Evolutionary conservation across 2,329 filamentous ascomycete genomes (phyloP).

Genomic region (Alternaria panax): DNA sequence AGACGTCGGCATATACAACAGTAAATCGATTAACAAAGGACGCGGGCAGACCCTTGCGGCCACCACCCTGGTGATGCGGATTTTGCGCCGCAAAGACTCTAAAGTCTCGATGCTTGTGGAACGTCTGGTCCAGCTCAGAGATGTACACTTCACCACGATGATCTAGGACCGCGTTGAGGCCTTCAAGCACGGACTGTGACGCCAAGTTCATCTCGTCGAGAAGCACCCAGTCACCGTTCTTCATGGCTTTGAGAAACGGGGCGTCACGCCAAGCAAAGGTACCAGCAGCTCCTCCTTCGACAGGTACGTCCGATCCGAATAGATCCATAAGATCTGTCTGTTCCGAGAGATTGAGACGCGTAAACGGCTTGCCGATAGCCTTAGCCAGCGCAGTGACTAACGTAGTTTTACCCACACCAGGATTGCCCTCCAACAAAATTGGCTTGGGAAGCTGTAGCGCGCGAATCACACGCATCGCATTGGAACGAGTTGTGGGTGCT

Average conservation of each 20-base stretch:
- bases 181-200: conserved; percentile 94
- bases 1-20: conserved; percentile 94
- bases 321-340: conserved; percentile 98
- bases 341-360: conserved; percentile 95
- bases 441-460: conserved; percentile 90
- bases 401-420: conserved; percentile 98
- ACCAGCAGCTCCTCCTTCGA: conserved; percentile 89
- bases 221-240: conserved; percentile 93
- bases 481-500: conserved; percentile 87
- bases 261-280: conserved; percentile 96
- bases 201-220: conserved; percentile 99
- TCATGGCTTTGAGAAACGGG: conserved; percentile 95
- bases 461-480: conserved; percentile 88
- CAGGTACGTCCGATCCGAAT: conserved; percentile 94
- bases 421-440: conserved; percentile 92
- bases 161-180: conserved; percentile 93
- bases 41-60: conserved; percentile 89
- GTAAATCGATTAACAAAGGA: conserved; percentile 99
- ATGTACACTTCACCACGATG: conserved; percentile 96
- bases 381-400: conserved; percentile 84
- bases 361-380: conserved; percentile 80
- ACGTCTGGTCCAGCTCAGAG: conserved; percentile 92
- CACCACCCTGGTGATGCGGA: conserved; percentile 95
- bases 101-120: conserved; percentile 87
- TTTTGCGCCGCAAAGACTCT: conserved; percentile 97